Base-by-base conservation (phyloP, 306 rosid species). In the Astragalus membranaceus region DNA sequence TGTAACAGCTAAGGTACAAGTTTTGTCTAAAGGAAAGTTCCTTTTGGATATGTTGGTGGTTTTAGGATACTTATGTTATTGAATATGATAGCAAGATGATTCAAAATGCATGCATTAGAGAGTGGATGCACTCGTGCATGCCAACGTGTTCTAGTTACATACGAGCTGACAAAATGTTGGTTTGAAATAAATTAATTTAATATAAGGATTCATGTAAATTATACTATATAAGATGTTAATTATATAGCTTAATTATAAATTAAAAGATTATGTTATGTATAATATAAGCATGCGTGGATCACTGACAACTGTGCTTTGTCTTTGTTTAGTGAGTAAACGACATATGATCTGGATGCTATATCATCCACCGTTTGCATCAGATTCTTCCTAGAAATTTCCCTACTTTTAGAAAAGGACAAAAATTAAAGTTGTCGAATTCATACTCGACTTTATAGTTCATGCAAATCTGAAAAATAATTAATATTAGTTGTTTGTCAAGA, bases 1-100 rank as follows among this genome's bases (percentile, higher is more conserved):
- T 74, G 61, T 10, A 58, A 82, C 92, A 84, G 81, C 88, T 80
- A 75, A 70, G 74, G 67, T 68, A 67, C 78, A 43, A 62, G 16
- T 39, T 55, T 73, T 83, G 86, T 80, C 75, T 32, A 20, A 64
- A 71, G 77, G 86, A 79, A 79, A 32, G 58, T 79, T 83, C 81
- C 70, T 4, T 37, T 70, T 67, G 69, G 72, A 73, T 53, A 74
- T 79, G 76, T 53, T 6, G 8, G 62, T 33, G 60, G 67, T 70
- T 78, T 13, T 43, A 75, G 29, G 84, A 65, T 71, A 75, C 23
- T 20, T 2, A 4, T 80, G 78, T 44, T 80, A 78, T 39, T 51
- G 67, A 56, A 51, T 58, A 59, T 66, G 41, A 15, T 10, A 70
- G 43, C 57, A 55, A 36, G 13, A 51, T 70, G 43, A 35, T 35